phyloP scores from a whole-genome alignment of 441 rosid species.

The Erysimum pusillum region DNA sequence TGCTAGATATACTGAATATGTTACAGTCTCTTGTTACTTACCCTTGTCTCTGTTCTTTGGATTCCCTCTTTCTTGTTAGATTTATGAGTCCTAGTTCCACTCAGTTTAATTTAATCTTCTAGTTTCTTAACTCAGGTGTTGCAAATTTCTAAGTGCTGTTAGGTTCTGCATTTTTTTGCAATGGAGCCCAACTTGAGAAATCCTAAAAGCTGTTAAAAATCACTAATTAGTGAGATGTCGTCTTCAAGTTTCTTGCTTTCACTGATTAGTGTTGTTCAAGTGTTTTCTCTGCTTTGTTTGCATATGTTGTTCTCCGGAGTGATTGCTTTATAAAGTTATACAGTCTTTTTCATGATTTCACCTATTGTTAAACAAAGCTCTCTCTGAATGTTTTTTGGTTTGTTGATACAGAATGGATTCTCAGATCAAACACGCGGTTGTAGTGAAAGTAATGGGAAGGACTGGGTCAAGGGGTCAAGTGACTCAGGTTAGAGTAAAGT shows the following conservation, averaged over 20 bases:
- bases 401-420: conserved; percentile 24
- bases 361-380: background rate
- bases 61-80: conserved; percentile 7
- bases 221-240: background rate
- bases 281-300: background rate
- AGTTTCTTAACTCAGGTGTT: background rate
- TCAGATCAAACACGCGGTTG: conserved; percentile 26
- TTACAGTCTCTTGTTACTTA: background rate
- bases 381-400: background rate
- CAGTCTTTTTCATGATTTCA: background rate
- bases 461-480: conserved; percentile 62
- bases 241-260: background rate
- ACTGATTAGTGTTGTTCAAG: background rate
- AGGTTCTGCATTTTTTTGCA: background rate
- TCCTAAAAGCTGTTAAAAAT: background rate
- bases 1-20: background rate
- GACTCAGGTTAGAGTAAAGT: conserved; percentile 80
- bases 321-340: background rate
- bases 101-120: background rate
- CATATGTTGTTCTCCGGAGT: background rate
- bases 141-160: background rate
- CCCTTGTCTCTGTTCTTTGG: background rate
- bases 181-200: background rate
- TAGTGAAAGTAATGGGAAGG: conserved; percentile 27
- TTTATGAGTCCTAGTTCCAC: background rate